Conservation (phyloP, 2,329 filamentous ascomycete species). For the Colletotrichum sp. region DNA sequence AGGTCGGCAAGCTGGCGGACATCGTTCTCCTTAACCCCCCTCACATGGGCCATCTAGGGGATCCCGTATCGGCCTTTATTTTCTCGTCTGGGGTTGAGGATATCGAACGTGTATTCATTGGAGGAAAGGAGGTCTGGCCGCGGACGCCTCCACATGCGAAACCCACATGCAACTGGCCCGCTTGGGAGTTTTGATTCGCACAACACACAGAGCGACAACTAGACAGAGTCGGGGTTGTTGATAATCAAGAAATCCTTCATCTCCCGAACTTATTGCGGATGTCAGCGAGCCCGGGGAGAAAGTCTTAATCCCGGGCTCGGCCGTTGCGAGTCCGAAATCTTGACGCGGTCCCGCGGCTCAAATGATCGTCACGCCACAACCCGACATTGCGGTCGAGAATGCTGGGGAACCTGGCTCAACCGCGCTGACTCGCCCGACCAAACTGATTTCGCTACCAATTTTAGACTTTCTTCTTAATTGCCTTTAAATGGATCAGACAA, state of each 20-base stretch:
- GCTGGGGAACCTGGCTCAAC: background rate
- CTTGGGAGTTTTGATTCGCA: background rate
- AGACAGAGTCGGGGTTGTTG: background rate
- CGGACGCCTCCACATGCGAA: background rate
- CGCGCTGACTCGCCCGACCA: background rate
- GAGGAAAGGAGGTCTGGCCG: background rate
- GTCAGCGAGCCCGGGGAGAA: background rate
- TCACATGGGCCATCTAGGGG: background rate
- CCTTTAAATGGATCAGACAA: background rate
- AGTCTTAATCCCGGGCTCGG: background rate
- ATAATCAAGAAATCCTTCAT: background rate
- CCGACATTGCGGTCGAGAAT: background rate
- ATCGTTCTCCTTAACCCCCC: background rate
- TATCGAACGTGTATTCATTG: background rate
- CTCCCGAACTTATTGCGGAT: background rate
- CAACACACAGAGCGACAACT: background rate
- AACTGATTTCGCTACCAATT: background rate
- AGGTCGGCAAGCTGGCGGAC: background rate
- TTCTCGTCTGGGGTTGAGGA: background rate
- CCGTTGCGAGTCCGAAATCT: fast-evolving
- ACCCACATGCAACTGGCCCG: background rate
- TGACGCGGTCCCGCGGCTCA: background rate
- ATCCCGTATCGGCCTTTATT: background rate
- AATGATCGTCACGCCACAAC: background rate
- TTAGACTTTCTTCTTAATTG: background rate